Evolutionary conservation across 2,329 filamentous ascomycete species (phyloP).

Genomic region (Ophiostoma sp.): DNA sequence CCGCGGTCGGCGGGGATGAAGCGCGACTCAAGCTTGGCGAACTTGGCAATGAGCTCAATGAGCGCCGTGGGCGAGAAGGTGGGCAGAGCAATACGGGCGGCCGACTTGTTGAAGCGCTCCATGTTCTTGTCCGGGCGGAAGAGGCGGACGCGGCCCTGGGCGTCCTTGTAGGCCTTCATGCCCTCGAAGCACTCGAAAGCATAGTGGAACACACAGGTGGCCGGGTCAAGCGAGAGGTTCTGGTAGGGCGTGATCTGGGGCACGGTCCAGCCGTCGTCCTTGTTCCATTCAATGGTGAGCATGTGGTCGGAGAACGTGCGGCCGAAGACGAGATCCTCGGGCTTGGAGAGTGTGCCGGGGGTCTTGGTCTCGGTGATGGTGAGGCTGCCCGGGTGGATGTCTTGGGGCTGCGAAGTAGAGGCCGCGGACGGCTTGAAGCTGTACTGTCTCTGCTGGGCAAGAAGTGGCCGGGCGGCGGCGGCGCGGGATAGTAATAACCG

Average conservation of each 20-base stretch:
- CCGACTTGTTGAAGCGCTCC: slow-evolving; percentile 88
- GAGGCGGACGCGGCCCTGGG: slow-evolving; percentile 72
- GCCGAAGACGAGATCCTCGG: slow-evolving; percentile 86
- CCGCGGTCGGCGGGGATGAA: slow-evolving; percentile 87
- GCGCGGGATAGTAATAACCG: slow-evolving; percentile 28
- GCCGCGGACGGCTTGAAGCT: slow-evolving; percentile 56
- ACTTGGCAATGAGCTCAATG: slow-evolving; percentile 77
- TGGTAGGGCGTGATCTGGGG: slow-evolving; percentile 91
- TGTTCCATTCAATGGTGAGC: slow-evolving; percentile 92
- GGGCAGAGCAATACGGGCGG: slow-evolving; percentile 87
- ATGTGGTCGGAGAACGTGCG: slow-evolving; percentile 96
- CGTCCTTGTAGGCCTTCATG: slow-evolving; percentile 98
- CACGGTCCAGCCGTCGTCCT: slow-evolving; percentile 76
- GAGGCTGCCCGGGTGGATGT: slow-evolving; percentile 76
- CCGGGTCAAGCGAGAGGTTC: slow-evolving; percentile 93
- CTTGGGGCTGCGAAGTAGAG: slow-evolving; percentile 56
- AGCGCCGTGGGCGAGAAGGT: slow-evolving; percentile 74
- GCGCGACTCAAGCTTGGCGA: slow-evolving; percentile 77
- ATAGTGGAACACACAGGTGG: slow-evolving; percentile 97
- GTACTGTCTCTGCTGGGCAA: slow-evolving; percentile 44
- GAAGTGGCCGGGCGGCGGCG: slow-evolving; percentile 11
- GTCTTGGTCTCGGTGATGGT: slow-evolving; percentile 70
- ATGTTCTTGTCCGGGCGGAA: slow-evolving; percentile 98
- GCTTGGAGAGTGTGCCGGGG: slow-evolving; percentile 72
- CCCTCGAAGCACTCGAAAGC: slow-evolving; percentile 98